Evolutionary conservation across 768 basidiomycete genomes (phyloP).

Genomic region (Psilocybe sp.): DNA sequence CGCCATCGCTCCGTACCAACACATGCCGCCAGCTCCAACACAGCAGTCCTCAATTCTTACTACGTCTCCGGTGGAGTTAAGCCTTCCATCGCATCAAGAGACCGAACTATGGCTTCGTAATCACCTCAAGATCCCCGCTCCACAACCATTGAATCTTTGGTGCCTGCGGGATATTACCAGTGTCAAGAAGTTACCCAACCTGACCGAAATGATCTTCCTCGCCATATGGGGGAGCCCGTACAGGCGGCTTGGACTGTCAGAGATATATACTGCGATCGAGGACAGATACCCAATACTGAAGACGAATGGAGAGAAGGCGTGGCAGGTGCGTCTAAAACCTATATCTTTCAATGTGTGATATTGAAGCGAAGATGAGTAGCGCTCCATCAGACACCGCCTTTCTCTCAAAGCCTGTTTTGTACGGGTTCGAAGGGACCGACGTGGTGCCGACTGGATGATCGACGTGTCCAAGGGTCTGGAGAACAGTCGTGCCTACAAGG

Average conservation of each 20-base stretch:
- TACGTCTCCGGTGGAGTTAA: too few relatives aligned
- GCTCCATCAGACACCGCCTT: conserved; percentile 42
- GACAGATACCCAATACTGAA: conserved; percentile 5
- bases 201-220: conserved; percentile 9
- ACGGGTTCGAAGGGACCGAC: conserved; percentile 21
- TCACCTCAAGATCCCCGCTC: conserved; percentile 8
- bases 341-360: not conserved
- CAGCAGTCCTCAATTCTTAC: too few relatives aligned
- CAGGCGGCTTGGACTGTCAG: conserved; percentile 6
- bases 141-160: conserved; percentile 11
- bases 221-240: conserved; percentile 14
- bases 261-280: conserved; percentile 13
- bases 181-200: conserved; percentile 3
- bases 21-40: too few relatives aligned
- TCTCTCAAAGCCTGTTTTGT: conserved; percentile 53
- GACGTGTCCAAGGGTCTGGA: too few relatives aligned
- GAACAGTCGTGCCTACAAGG: too few relatives aligned
- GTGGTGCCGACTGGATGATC: too few relatives aligned
- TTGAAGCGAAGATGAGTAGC: conserved; percentile 17
- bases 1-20: too few relatives aligned
- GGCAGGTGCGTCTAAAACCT: conserved; percentile 6
- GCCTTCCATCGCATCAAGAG: not conserved
- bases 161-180: conserved; percentile 7
- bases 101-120: conserved; percentile 17
- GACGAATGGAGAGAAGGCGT: conserved; percentile 7